A percentile compares a stretch with the other conserved stretches of the same genome.
Conservation (phyloP, 805 yeast species). For the Lipomyces mesembrius region DNA sequence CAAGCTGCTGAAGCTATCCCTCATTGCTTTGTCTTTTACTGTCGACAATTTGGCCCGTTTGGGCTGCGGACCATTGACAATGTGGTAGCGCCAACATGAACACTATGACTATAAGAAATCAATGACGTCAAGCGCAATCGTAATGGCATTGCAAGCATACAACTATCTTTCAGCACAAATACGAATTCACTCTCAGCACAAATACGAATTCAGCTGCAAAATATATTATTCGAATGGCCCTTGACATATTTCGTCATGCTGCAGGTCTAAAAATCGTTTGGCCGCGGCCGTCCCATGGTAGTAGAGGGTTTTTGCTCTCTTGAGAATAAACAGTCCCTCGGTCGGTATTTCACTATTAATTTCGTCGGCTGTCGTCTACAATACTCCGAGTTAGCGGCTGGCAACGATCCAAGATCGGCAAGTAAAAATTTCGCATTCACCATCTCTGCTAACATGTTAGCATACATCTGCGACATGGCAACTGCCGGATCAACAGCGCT, state of each 20-base stretch:
- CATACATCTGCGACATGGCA: neutral
- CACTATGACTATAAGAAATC: neutral
- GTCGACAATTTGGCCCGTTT: neutral
- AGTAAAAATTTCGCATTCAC: neutral
- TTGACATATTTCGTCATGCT: neutral
- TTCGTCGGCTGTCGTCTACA: neutral
- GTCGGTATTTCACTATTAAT: neutral
- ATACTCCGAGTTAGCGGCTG: neutral
- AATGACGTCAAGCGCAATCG: too few relatives aligned
- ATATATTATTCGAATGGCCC: neutral
- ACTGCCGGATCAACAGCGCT: neutral
- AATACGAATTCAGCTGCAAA: neutral
- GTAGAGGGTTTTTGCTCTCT: neutral
- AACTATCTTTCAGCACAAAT: neutral
- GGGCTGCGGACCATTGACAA: neutral
- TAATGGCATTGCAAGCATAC: neutral
- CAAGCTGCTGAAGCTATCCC: neutral
- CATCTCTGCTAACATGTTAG: neutral
- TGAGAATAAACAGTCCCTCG: neutral
- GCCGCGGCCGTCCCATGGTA: neutral
- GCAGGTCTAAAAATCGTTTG: too few relatives aligned
- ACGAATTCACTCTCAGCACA: neutral
- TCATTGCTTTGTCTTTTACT: neutral
- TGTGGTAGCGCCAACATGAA: neutral
- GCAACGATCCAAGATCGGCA: neutral